phyloP scores from a whole-genome alignment of 805 yeast genomes.

The Candida adriatica region DNA sequence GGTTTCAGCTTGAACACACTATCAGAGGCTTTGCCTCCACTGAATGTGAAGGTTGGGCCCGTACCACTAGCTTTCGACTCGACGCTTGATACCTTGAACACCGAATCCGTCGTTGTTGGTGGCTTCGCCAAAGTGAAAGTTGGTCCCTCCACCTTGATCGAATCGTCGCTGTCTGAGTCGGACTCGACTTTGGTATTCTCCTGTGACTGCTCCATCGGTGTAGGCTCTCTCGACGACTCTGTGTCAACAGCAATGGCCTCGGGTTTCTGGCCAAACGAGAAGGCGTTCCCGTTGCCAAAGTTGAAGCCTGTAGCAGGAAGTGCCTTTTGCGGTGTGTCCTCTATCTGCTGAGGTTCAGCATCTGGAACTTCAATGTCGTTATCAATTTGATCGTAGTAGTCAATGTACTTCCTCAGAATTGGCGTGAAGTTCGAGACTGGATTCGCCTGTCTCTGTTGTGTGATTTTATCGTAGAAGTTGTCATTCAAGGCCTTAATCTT shows the following conservation, averaged over 20 bases:
- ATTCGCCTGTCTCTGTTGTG: conserved; percentile 32
- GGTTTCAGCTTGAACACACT: conserved; percentile 29
- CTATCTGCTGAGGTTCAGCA: conserved; percentile 7
- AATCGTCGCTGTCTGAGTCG: conserved; percentile 39
- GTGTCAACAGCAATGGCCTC: conserved; percentile 1
- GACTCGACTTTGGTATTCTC: conserved; percentile 21
- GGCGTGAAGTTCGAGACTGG: conserved; percentile 51
- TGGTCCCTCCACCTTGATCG: conserved; percentile 69
- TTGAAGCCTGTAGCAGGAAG: conserved; percentile 13
- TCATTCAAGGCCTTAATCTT: conserved; percentile 62
- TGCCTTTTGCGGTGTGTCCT: conserved; percentile 11
- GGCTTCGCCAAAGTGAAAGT: conserved; percentile 42
- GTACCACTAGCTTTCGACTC: conserved; percentile 23
- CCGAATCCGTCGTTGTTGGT: conserved; percentile 44
- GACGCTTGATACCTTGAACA: conserved; percentile 34
- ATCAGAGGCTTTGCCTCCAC: conserved; percentile 22
- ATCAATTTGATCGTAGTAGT: conserved; percentile 39
- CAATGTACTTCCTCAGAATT: conserved; percentile 50
- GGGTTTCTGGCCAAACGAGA: conserved; percentile 5
- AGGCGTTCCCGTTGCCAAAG: conserved; percentile 11
- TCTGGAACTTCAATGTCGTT: conserved; percentile 17
- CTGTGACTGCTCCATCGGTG: conserved; percentile 11
- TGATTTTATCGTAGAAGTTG: conserved; percentile 45
- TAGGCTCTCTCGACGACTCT: conserved; percentile 4
- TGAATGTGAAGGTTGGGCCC: conserved; percentile 35